A percentile compares a stretch with the other conserved stretches of the same genome.
Conservation (phyloP, 2,329 filamentous ascomycete species). For the Trichoderma semiorbis region DNA sequence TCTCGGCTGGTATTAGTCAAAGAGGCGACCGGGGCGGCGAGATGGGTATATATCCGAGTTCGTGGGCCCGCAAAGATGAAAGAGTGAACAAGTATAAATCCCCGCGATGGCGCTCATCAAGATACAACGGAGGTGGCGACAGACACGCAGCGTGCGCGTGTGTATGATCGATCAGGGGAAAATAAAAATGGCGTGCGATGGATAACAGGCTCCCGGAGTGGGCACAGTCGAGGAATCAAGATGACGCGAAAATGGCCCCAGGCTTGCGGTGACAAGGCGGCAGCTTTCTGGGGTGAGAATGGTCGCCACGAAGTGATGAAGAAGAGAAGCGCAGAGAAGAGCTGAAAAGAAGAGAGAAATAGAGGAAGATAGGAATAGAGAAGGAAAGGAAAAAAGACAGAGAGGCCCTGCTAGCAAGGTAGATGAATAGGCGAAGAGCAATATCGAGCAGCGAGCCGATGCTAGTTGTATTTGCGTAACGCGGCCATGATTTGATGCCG, state of each 20-base stretch:
- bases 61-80: background rate
- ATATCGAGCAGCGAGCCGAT: background rate
- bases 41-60: background rate
- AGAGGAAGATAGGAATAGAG: background rate
- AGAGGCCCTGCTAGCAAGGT: background rate
- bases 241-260: background rate
- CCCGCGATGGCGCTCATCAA: background rate
- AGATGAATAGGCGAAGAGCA: slow-evolving; percentile 8
- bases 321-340: background rate
- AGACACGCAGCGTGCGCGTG: background rate
- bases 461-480: background rate
- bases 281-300: background rate
- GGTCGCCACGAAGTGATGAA: background rate
- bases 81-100: background rate
- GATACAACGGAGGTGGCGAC: background rate
- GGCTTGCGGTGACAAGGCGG: background rate
- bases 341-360: background rate
- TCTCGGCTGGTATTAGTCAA: background rate
- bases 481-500: background rate
- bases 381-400: background rate
- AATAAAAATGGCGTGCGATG: slow-evolving; percentile 1
- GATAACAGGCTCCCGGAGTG: background rate
- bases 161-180: background rate
- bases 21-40: background rate
- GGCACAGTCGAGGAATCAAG: background rate